Evolutionary conservation across 192 early-diverging fungal genomes (phyloP), one percentile per base, ranked within the genome.

Genomic region (Phlyctochytrium bullatum): DNA sequence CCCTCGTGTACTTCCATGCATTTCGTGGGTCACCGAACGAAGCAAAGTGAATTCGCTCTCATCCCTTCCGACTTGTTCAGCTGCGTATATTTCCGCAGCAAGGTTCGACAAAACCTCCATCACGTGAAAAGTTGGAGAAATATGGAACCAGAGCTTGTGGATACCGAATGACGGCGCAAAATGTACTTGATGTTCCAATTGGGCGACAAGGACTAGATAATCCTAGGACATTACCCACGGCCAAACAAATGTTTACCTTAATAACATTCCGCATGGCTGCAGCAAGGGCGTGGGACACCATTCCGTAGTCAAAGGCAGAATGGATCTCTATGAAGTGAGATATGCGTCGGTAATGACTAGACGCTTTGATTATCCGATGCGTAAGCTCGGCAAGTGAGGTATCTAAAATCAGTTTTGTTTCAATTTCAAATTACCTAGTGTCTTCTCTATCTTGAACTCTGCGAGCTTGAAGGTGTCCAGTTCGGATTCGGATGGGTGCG

Each of bases 141-240:
- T 71, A 72, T 98, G 91, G 71, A 88, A 93, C 92, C 91, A 93
- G 6, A 98, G 78, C 74, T 94, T 88, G 67, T 96, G 95, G n/a
- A 97, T 71, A 2, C 93, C 90, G 73, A 97, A 97, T 3, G 73
- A 0, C 79, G 82, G 4, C 80, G 85, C 27, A 82, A 80, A 66
- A 82, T 83, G 69, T 75, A 91, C 67, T 53, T 93, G 89, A 62
- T 90, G 91, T 68, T 99, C 97, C 24, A 99, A 80, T 66, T 94
- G 93, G 17, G 90, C 91, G 16, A 99, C 84, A 23, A 95, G 68
- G 17, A 90, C 74, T 16, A 90, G 71, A 62, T 92, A 98, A 56
- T 96, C 94, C 84, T 64, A 68, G 36, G 36, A 53, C 65, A 60
- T 3, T 34, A n/a, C 1, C 40, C 10, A 12, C n/a, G 60, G 33